A percentile compares a stretch with the other conserved stretches of the same genome.
These are phyloP conservation scores for Schwanniomyces yamadae DNA, from an alignment of 805 yeast genomes.

Conservation along the genomic window DNA sequence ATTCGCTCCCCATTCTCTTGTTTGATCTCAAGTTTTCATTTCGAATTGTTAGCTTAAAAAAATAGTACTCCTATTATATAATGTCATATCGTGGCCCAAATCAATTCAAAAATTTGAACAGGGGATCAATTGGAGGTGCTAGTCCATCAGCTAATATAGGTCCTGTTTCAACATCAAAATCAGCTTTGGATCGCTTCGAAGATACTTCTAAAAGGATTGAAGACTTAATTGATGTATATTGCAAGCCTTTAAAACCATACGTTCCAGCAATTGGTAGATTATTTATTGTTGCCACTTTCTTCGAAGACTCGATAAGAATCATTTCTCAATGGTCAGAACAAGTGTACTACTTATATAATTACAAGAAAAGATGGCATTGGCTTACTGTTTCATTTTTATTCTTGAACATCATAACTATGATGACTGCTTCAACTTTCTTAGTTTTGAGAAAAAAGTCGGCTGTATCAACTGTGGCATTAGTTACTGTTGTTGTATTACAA, in stretches of 20 bases:
- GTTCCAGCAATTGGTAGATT: slow-evolving; percentile 88
- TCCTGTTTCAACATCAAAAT: slow-evolving; percentile 28
- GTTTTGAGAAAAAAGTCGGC: slow-evolving; percentile 66
- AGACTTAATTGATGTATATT: slow-evolving; percentile 49
- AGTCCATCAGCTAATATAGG: slow-evolving; percentile 27
- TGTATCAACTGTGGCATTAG: slow-evolving; percentile 66
- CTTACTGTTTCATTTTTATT: slow-evolving; percentile 71
- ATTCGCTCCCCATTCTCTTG: slow-evolving; percentile 4
- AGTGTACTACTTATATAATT: slow-evolving; percentile 75
- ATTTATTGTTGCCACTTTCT: slow-evolving; percentile 88
- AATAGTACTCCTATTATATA: not conserved
- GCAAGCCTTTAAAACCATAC: slow-evolving; percentile 59
- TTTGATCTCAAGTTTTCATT: slow-evolving; percentile 1
- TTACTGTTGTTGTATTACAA: slow-evolving; percentile 73
- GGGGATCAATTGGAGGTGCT: slow-evolving; percentile 14
- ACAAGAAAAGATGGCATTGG: slow-evolving; percentile 75
- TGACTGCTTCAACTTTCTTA: slow-evolving; percentile 67
- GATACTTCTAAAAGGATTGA: slow-evolving; percentile 53
- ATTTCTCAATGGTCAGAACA: slow-evolving; percentile 89
- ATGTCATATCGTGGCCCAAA: slow-evolving; percentile 48
- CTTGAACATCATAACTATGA: slow-evolving; percentile 66
- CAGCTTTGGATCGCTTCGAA: slow-evolving; percentile 46
- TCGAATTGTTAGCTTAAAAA: not conserved
- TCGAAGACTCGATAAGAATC: slow-evolving; percentile 85
- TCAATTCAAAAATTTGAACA: slow-evolving; percentile 40